Evolutionary conservation across 2,329 filamentous ascomycete genomes (phyloP).

Genomic region (Diaporthe vaccinii): DNA sequence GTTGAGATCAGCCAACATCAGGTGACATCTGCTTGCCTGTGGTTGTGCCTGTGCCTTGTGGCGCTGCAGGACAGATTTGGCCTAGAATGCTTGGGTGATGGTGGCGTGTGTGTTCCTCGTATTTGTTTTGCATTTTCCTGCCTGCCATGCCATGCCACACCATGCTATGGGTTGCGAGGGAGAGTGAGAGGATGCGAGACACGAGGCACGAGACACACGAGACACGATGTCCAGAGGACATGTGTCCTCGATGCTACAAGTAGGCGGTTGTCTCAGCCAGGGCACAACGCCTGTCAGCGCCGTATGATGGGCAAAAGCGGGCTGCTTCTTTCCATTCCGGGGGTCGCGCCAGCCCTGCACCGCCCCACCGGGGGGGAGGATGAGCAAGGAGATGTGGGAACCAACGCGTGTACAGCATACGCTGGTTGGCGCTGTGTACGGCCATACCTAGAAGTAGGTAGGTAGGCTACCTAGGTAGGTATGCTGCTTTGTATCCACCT

Average conservation of each 20-base stretch:
- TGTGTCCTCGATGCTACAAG: constrained; percentile 8
- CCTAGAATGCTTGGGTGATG: constrained; percentile 1
- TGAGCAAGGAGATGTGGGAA: constrained; percentile 9
- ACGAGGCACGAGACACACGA: constrained; percentile 9
- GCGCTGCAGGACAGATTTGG: background rate
- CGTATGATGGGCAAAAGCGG: constrained; percentile 6
- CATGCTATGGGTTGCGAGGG: background rate
- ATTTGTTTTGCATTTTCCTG: background rate
- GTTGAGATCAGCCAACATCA: background rate
- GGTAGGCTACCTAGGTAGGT: too few relatives aligned
- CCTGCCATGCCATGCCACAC: background rate
- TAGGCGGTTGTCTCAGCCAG: constrained; percentile 26
- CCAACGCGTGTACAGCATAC: constrained; percentile 6
- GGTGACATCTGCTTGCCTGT: background rate
- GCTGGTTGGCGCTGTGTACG: background rate
- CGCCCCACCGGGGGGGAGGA: constrained; percentile 1
- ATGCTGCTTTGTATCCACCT: too few relatives aligned
- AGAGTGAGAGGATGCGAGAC: background rate
- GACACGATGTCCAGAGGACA: constrained; percentile 14
- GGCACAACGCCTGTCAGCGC: constrained; percentile 8
- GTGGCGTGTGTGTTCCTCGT: background rate
- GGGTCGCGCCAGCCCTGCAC: background rate
- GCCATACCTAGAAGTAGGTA: too few relatives aligned
- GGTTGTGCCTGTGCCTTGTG: background rate
- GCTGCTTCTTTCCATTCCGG: constrained; percentile 12